Evolutionary conservation across 805 yeast genomes (phyloP), one percentile per base, ranked within the genome.

Genomic region (Lipomyces oligophaga): DNA sequence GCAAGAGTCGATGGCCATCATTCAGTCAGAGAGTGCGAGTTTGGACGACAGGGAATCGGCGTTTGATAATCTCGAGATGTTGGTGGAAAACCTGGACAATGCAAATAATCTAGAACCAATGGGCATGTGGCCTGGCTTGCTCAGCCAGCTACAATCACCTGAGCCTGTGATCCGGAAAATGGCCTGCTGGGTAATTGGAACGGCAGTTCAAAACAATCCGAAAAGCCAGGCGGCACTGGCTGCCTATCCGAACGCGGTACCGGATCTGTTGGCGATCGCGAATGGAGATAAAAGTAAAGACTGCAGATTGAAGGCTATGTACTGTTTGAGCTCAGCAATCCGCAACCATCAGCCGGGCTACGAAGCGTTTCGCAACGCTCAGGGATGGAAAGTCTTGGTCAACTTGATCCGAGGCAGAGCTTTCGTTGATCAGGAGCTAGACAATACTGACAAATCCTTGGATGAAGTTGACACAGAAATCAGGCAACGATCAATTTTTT

Each of bases 141-240:
- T 87, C n/a, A 63, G 65, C 1, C 75, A 76, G 42, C 68, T 88
- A 40, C 67, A 69, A 25, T 68, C 68, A 27, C 67, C 69, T 5
- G 69, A 68, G 2, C 59, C 65, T 1, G 72, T 70, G 15, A 64
- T 90, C 26, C 72, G 80, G 47, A 68, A 75, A 6, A 69, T 71
- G 45, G 83, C 89, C 0, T 79, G 85, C 49, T 80, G 93, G 30
- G 77, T 84, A 33, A 75, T 89, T 20, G 96, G 95, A 1, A 84
- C 90, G 0, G 95, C 97, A 0, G 94, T 85, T 3, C 98, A 93
- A 66, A 93, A 93, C 64, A 93, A 93, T 64, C 79, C 78, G 3
- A 77, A 75, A 47, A 71, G 88, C 3, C 97, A 88, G 66, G 71
- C 73, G 3, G 54, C 52, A 10, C 31, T 57, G 21, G 24, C 48